Evolutionary conservation across 176 grass and related monocot species (phyloP), one percentile per base, ranked within the genome.

Genomic region (Dactylis glomerata): DNA sequence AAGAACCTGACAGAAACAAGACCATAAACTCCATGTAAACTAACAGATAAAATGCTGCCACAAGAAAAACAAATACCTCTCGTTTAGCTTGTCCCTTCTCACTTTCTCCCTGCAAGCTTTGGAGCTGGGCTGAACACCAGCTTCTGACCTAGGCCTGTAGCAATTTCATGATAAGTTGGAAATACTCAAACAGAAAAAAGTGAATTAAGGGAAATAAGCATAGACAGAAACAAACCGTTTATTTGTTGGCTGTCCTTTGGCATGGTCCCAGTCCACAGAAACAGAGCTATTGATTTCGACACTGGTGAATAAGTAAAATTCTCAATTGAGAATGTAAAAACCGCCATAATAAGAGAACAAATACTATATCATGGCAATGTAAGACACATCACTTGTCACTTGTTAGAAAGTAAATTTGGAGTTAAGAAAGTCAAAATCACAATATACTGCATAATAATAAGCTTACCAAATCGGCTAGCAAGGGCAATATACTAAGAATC

Each of bases 51-150:
- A 47, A 83, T 62, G 49, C 11, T 69, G 20, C 20, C 30, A 73
- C 13, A 23, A 55, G 23, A 61, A 67, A 90, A 83, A 40, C 8
- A n/a, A 68, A 57, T 55, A 96, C 97, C 90, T 94, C 83, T 99
- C 88, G 7, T 99, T 99, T 81, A 99, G 81, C 57, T 90, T 95
- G 81, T 96, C 96, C 86, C 96, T 86, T 85, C 96, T 94, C 47
- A 94, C 49, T 81, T 99, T 99, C 72, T 99, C 96, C 80, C 93
- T 91, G 79, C 91, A 96, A 75, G 96, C 96, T 95, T 99, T 99
- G 64, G 93, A 89, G 77, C 87, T 90, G 56, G 93, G 93, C 66
- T 87, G 89, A 72, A 75, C 15, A 34, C 73, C 83, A 71, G 70
- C 81, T 84, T 99, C 93, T 68, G 88, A 82, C 84, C 93, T 99